Evolutionary conservation across 495 filamentous ascomycete genomes (phyloP).

Genomic region (Aspergillus campestris): DNA sequence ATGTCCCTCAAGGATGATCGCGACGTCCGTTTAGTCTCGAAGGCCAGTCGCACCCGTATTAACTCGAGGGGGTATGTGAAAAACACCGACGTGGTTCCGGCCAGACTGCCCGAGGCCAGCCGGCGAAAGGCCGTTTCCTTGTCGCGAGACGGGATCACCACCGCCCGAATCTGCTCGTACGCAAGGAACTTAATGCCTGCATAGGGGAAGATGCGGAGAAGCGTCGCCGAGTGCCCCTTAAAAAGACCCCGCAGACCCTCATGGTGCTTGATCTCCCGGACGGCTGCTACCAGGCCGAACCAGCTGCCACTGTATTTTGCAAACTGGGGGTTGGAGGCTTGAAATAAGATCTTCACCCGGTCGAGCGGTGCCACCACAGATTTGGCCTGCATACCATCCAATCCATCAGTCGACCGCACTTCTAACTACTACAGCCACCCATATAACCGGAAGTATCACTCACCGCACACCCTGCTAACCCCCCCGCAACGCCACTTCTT

Average conservation of each 20-base stretch:
- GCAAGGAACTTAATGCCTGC: constrained; percentile 96
- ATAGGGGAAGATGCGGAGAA: constrained; percentile 94
- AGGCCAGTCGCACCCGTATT: constrained; percentile 84
- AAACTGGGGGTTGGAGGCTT: constrained; percentile 89
- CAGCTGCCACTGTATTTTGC: constrained; percentile 84
- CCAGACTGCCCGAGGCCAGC: constrained; percentile 67
- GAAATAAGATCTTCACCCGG: constrained; percentile 97
- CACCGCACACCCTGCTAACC: constrained; percentile 81
- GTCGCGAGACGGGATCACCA: constrained; percentile 57
- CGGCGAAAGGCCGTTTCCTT: constrained; percentile 77
- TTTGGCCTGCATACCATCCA: constrained; percentile 60
- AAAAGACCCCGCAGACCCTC: constrained; percentile 74
- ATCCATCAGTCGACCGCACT: constrained; percentile 2
- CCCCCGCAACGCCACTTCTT: constrained; percentile 75
- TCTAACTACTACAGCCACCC: not conserved
- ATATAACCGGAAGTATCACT: constrained; percentile 18
- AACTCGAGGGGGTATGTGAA: constrained; percentile 93
- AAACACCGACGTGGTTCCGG: constrained; percentile 85
- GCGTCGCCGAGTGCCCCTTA: constrained; percentile 86
- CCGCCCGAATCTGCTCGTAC: constrained; percentile 84
- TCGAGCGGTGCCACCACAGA: constrained; percentile 93
- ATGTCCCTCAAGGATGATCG: constrained; percentile 61
- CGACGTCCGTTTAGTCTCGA: constrained; percentile 69
- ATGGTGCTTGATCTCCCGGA: constrained; percentile 69
- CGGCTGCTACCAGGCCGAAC: constrained; percentile 66